Evolutionary conservation across 73 alveolate species (phyloP), one percentile per base, ranked within the genome.

Genomic region (Uronychia setigera): DNA sequence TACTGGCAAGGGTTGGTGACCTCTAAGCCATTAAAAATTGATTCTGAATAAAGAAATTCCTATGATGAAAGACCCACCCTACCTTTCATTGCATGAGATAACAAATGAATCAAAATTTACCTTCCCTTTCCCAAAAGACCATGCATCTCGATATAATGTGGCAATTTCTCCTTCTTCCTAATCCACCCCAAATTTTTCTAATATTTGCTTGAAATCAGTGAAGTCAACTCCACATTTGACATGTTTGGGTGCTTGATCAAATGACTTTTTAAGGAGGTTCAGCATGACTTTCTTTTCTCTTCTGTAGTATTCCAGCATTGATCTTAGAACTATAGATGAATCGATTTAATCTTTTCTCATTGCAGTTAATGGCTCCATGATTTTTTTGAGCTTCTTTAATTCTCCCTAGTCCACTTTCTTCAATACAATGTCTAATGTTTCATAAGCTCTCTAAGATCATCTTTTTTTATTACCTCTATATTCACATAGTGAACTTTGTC

Each of bases 21-120:
- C n/a, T n/a, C n/a, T n/a, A n/a, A n/a, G n/a, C n/a, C n/a, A n/a
- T n/a, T n/a, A n/a, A n/a, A n/a, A n/a, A n/a, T n/a, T n/a, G n/a
- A n/a, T n/a, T n/a, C n/a, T n/a, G n/a, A n/a, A n/a, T n/a, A n/a
- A n/a, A n/a, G n/a, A n/a, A n/a, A n/a, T n/a, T n/a, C n/a, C n/a
- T n/a, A n/a, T n/a, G n/a, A n/a, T n/a, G n/a, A n/a, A n/a, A n/a
- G n/a, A n/a, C n/a, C n/a, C n/a, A n/a, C n/a, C n/a, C n/a, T n/a
- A n/a, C n/a, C 80, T 59, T 30, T 92, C 96, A 83, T 92, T 82
- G 0, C 92, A 89, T 33, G 74, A 80, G 27, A 80, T 13, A 60
- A 82, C 33, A 79, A 92, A 87, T 31, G 92, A 87, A 31, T 88
- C 90, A 81, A 76, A 60, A 32, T 81, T 80, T 0, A 92, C 92